These are phyloP conservation scores for Protea cynaroides DNA, from an alignment of 164 flowering plant species.

Conservation along the genomic window DNA sequence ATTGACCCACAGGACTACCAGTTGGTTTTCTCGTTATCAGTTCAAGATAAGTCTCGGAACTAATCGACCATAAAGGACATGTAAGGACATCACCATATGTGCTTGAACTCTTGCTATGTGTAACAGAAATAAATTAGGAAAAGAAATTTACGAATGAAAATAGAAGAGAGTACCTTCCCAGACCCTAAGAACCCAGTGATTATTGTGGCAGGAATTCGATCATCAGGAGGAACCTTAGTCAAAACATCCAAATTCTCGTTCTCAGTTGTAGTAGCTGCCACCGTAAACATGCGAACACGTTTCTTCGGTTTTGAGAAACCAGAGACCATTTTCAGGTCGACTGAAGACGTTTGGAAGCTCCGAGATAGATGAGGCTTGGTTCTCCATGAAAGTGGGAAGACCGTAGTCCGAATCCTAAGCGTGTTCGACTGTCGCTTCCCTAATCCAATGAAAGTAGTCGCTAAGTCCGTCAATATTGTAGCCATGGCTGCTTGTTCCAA, in stretches of 20 bases:
- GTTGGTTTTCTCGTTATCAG: no score
- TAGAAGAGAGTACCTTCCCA: conserved; percentile 53
- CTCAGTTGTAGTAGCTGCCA: conserved; percentile 34
- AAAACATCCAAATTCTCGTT: conserved; percentile 38
- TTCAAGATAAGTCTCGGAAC: no score
- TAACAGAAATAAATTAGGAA: not conserved
- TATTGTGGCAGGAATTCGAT: conserved; percentile 87
- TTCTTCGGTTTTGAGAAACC: conserved; percentile 1
- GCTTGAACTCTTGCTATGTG: not conserved
- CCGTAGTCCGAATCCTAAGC: conserved; percentile 15
- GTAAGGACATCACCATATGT: not conserved
- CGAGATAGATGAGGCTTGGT: conserved; percentile 8
- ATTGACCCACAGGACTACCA: no score
- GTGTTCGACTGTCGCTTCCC: conserved; percentile 24
- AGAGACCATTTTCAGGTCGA: conserved; percentile 2
- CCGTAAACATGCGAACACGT: conserved; percentile 25
- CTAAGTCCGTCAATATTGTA: conserved; percentile 32
- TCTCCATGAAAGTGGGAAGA: conserved; percentile 23
- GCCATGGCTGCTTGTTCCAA: conserved; percentile 27
- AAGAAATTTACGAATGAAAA: not conserved
- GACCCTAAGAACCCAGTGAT: conserved; percentile 94
- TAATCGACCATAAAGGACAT: no score
- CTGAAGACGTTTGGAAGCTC: conserved; percentile 12
- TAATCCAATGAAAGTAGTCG: conserved; percentile 36
- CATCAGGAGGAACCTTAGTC: conserved; percentile 64